These are phyloP conservation scores for Populus hybrid DNA, from an alignment of 441 rosid genomes.

Conservation along the genomic window DNA sequence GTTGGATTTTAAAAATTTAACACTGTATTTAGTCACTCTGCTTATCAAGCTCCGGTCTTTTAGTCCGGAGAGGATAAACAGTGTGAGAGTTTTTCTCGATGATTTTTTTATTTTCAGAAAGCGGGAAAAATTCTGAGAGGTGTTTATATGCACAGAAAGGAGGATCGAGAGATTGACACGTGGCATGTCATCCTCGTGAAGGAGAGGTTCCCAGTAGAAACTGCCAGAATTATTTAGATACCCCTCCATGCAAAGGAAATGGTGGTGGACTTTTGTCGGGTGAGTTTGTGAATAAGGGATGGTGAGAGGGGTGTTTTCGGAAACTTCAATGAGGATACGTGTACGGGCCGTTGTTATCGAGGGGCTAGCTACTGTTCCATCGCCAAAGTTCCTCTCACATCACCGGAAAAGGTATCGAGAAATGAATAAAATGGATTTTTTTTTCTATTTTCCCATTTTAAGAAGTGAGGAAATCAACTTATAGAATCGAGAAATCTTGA, in stretches of 20 bases:
- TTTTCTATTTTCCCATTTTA: too few relatives aligned
- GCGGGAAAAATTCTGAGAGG: constrained; percentile 60
- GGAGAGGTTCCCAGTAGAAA: neutral
- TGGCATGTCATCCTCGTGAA: constrained; percentile 44
- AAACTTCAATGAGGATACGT: constrained; percentile 7
- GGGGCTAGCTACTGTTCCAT: neutral
- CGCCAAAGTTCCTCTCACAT: constrained; percentile 7
- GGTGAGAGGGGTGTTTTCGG: neutral
- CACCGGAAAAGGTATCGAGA: constrained; percentile 21
- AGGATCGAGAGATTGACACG: constrained; percentile 66
- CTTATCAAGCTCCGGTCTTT: constrained; percentile 5
- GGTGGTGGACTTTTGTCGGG: neutral
- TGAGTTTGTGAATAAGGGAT: constrained; percentile 1
- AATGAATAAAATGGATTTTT: neutral
- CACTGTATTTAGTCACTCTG: constrained; percentile 10
- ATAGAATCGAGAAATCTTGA: neutral
- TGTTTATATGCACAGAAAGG: constrained; percentile 40
- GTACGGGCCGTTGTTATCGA: constrained; percentile 5
- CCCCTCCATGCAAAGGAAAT: constrained; percentile 13
- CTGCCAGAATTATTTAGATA: neutral
- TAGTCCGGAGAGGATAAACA: constrained; percentile 36
- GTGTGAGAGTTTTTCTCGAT: neutral
- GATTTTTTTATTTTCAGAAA: constrained; percentile 24
- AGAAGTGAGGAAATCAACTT: neutral
- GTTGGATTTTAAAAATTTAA: constrained; percentile 3